phyloP scores from a whole-genome alignment of 345 rosid genomes.

The Orychophragmus violaceus region DNA sequence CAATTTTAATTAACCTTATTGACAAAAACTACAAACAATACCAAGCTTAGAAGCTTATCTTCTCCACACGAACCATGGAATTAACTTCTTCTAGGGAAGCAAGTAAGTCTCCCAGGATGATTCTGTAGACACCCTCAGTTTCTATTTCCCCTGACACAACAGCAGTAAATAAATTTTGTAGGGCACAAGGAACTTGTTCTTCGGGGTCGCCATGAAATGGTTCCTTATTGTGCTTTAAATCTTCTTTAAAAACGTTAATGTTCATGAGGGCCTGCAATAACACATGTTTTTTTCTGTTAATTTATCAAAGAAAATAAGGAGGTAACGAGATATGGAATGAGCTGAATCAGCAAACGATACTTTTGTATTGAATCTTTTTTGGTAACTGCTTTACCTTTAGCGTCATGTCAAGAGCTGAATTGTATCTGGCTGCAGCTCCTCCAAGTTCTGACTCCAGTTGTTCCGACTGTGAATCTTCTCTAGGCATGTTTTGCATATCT shows the following conservation, averaged over 20 bases:
- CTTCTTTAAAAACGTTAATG: not conserved
- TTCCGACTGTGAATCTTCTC: not conserved
- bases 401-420: slow-evolving; percentile 12
- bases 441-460: not conserved
- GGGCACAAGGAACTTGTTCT: not conserved
- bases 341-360: not conserved
- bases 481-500: slow-evolving; percentile 4
- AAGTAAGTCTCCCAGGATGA: slow-evolving; percentile 2
- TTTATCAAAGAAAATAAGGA: not conserved
- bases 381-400: slow-evolving; percentile 9
- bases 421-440: not conserved
- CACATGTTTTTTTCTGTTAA: not conserved
- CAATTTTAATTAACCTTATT: not conserved
- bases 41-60: not conserved
- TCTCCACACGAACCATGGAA: slow-evolving; percentile 7
- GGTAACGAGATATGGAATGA: not conserved
- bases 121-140: not conserved
- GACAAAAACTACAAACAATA: not conserved
- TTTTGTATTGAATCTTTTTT: no score
- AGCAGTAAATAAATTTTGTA: not conserved
- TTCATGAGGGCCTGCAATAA: slow-evolving; percentile 19
- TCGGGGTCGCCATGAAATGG: not conserved
- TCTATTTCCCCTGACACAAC: not conserved
- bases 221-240: not conserved
- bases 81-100: not conserved